Evolutionary conservation across 225 moss, liverwort and hornwort species (phyloP).

Genomic region (Sphagnum tenellum): DNA sequence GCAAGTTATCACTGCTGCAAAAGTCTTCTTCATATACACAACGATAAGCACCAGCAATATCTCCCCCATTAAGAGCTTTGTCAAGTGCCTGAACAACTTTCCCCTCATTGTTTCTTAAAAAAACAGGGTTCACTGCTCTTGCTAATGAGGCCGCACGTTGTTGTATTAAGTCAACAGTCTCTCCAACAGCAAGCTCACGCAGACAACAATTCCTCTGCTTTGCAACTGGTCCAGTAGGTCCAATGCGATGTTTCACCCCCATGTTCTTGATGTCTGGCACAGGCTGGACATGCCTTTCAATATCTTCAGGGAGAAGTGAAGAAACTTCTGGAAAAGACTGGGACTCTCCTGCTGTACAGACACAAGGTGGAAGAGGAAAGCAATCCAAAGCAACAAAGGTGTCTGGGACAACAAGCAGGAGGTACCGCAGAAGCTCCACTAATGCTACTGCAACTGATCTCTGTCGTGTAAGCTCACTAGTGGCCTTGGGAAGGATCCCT

Average conservation of each 20-base stretch:
- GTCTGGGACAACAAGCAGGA: conserved; percentile 72
- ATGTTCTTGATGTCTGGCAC: neutral
- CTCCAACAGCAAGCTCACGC: conserved; percentile 56
- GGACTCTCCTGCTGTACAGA: conserved; percentile 38
- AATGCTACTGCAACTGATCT: conserved; percentile 48
- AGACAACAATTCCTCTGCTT: conserved; percentile 30
- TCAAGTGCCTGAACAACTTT: conserved; percentile 90
- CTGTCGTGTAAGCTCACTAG: conserved; percentile 33
- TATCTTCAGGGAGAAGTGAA: conserved; percentile 13
- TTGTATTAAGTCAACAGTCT: conserved; percentile 69
- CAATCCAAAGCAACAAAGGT: conserved; percentile 91
- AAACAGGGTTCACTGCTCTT: conserved; percentile 71
- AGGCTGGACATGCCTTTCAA: conserved; percentile 24
- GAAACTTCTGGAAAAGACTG: conserved; percentile 16
- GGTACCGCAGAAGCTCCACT: conserved; percentile 73
- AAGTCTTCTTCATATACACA: conserved; percentile 88
- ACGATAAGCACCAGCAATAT: conserved; percentile 77
- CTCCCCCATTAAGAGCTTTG: conserved; percentile 78
- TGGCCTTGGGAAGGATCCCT: conserved; percentile 32
- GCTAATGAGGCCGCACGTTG: conserved; percentile 61
- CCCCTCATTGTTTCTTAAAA: conserved; percentile 84
- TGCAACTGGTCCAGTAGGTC: conserved; percentile 9
- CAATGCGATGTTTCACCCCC: conserved; percentile 22
- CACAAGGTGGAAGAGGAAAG: conserved; percentile 81
- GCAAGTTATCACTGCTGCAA: conserved; percentile 69